Conservation (phyloP, 1,139 yeast species). For the Protomyces macrosporus region DNA sequence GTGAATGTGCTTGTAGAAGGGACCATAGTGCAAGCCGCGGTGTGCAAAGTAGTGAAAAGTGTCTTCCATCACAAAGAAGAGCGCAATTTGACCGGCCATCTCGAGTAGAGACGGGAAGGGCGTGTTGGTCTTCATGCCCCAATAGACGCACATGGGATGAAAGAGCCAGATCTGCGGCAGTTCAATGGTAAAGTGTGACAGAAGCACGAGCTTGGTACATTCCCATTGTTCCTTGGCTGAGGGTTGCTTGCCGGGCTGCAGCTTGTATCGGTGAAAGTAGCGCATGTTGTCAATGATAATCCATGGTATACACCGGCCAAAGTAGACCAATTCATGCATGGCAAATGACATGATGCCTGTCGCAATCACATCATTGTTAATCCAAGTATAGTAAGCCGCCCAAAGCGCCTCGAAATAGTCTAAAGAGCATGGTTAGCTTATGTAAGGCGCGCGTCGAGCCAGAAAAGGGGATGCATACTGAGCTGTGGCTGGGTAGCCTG, state of each 20-base stretch:
- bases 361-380: conserved; percentile 73
- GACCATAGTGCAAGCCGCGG: conserved; percentile 77
- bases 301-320: conserved; percentile 87
- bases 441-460: not conserved
- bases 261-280: conserved; percentile 67
- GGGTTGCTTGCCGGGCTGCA: conserved; percentile 75
- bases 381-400: conserved; percentile 79
- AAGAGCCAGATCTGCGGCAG: conserved; percentile 94
- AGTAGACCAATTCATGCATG: conserved; percentile 75
- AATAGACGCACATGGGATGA: conserved; percentile 76
- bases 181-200: conserved; percentile 83
- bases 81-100: conserved; percentile 58
- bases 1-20: conserved; percentile 83
- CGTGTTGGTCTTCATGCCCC: conserved; percentile 69
- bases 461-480: not conserved
- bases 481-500: conserved; percentile 16
- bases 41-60: conserved; percentile 96
- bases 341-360: conserved; percentile 70
- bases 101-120: conserved; percentile 69
- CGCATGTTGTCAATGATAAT: conserved; percentile 71
- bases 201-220: conserved; percentile 75
- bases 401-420: conserved; percentile 54
- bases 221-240: conserved; percentile 80
- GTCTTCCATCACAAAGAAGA: conserved; percentile 82
- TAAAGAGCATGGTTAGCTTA: not conserved